Base-by-base conservation (phyloP, 192 early-diverging fungal genomes). In the Backusella psychrophila region DNA sequence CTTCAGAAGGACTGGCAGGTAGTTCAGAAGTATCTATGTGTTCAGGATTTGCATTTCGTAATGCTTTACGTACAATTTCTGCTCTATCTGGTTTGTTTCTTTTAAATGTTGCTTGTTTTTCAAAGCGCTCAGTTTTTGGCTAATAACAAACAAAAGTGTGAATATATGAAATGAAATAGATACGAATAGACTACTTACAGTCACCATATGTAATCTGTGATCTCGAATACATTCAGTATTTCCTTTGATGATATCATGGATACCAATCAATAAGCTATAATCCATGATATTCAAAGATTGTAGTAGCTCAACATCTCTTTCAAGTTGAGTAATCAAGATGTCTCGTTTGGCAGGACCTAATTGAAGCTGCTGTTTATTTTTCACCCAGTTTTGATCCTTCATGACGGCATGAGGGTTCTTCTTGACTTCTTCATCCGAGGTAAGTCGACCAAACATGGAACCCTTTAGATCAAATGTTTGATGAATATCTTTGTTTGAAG, bases 401-500 rank as follows among this genome's bases (percentile, higher is more conserved):
- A 97, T 89, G 5, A 96, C 96, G 1, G 96, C 94, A 21, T 92
- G 87, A 19, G 96, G 96, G 80, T 95, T 96, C 71, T 87, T 88
- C 26, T 88, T 86, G 33, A 90, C 83, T 74, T 94, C 94, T 75
- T 94, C 93, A 71, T 94, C 91, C 33, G 90, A 90, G 63, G 94
- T 89, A 39, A 90, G 85, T 67, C 98, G 90, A 15, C 98, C 98
- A 44, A 96, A 85, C 14, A 91, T 93, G 1, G 97, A 99, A 9
- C 98, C 94, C 84, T 99, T 99, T 71, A 99, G 86, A 81, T 99
- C 98, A 76, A 94, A 99, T 56, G 91, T 94, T 81, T 96, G 95
- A 76, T 99, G 97, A 35, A 99, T 97, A 86, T 99, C 98, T 82
- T 96, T 93, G 87, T 97, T 95, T 8, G 97, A 91, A n/a, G 98